A percentile compares a stretch with the other conserved stretches of the same genome.
Evolutionary conservation across 169 alveolate species (phyloP).

Genomic region (Cystoisospora suis): DNA sequence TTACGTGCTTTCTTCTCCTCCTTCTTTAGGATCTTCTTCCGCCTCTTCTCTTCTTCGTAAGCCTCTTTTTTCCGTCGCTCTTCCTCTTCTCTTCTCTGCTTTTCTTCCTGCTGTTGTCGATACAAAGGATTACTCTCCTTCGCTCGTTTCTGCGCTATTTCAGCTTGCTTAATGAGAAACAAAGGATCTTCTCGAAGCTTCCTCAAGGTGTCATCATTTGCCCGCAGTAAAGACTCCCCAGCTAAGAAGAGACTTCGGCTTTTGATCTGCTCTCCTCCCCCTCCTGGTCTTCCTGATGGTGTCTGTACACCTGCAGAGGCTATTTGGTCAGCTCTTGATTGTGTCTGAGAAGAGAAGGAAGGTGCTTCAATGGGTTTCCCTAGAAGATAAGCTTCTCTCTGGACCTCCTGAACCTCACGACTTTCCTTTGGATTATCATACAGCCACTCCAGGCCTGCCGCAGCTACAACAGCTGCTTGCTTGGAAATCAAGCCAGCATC

Average conservation of each 20-base stretch:
- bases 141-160: conserved; percentile 33
- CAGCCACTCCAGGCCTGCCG: conserved; percentile 65
- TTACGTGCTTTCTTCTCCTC: background rate
- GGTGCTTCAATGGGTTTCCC: conserved; percentile 54
- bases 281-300: no score
- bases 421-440: conserved; percentile 49
- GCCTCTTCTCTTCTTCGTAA: background rate
- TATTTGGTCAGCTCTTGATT: background rate
- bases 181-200: conserved; percentile 58
- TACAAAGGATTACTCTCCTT: conserved; percentile 36
- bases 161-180: conserved; percentile 50
- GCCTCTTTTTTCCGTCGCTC: background rate
- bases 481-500: conserved; percentile 47
- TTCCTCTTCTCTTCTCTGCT: background rate
- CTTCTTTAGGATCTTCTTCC: background rate
- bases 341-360: background rate
- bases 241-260: background rate
- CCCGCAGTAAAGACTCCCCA: conserved; percentile 17
- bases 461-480: conserved; percentile 55
- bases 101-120: background rate
- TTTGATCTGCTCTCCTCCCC: background rate
- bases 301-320: background rate
- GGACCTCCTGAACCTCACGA: conserved; percentile 41
- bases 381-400: conserved; percentile 46
- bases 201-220: conserved; percentile 45